These are phyloP conservation scores for Helicostylum pulchrum DNA, from an alignment of 192 early-diverging fungal genomes.

Conservation along the genomic window DNA sequence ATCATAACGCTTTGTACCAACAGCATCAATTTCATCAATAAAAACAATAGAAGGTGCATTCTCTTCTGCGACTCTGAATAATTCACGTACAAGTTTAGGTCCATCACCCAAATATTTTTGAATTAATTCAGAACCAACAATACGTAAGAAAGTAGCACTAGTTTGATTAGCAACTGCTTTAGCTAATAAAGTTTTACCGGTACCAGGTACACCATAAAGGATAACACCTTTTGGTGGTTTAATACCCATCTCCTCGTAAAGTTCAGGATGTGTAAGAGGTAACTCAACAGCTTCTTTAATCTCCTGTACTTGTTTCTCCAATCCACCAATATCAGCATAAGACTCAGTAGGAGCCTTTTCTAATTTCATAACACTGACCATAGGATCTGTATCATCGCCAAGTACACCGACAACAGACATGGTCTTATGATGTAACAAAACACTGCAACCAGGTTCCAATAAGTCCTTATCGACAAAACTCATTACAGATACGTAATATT, in stretches of 20 bases:
- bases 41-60: slow-evolving; percentile 99
- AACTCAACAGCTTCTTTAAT: slow-evolving; percentile 71
- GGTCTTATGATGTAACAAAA: slow-evolving; percentile 91
- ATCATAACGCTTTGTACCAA: slow-evolving; percentile 97
- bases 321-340: slow-evolving; percentile 87
- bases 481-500: slow-evolving; percentile 97
- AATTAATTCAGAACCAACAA: slow-evolving; percentile 93
- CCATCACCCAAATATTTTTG: slow-evolving; percentile 99
- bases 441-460: slow-evolving; percentile 94
- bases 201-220: slow-evolving; percentile 82
- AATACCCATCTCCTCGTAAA: slow-evolving; percentile 81
- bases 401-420: slow-evolving; percentile 94
- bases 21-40: slow-evolving; percentile 97
- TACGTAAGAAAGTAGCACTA: slow-evolving; percentile 88
- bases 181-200: slow-evolving; percentile 90
- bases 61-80: slow-evolving; percentile 92
- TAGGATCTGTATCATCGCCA: slow-evolving; percentile 89
- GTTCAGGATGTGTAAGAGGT: slow-evolving; percentile 79
- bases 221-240: slow-evolving; percentile 82
- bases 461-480: slow-evolving; percentile 99
- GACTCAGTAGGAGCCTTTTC: slow-evolving; percentile 97
- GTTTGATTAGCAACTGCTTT: slow-evolving; percentile 96
- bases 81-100: slow-evolving; percentile 92
- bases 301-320: slow-evolving; percentile 84
- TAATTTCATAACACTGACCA: slow-evolving; percentile 98